A percentile compares a stretch with the other conserved stretches of the same genome.
Conservation (phyloP, 2,329 filamentous ascomycete species). For the Fusarium xyrophilum region DNA sequence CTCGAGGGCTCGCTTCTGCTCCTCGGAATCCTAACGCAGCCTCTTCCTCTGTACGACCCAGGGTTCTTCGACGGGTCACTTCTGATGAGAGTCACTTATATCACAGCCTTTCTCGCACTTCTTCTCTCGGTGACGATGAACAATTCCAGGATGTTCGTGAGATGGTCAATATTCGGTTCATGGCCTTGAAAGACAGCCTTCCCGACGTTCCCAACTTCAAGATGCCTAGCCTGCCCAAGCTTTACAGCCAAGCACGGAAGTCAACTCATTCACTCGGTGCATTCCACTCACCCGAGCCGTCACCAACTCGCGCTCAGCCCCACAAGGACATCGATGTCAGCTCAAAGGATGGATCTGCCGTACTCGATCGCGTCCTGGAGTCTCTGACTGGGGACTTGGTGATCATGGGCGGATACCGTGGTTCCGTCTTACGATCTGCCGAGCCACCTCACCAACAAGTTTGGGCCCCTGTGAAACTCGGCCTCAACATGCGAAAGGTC, state of each 20-base stretch:
- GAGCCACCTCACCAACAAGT: slow-evolving; percentile 83
- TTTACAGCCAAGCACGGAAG: slow-evolving; percentile 48
- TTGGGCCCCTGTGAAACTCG: slow-evolving; percentile 94
- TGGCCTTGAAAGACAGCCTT: slow-evolving; percentile 87
- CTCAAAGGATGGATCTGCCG: slow-evolving; percentile 37
- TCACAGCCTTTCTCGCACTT: slow-evolving; percentile 76
- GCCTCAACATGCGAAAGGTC: slow-evolving; percentile 88
- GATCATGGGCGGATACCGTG: slow-evolving; percentile 87
- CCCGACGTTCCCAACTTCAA: slow-evolving; percentile 81
- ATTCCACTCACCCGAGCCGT: slow-evolving; percentile 40
- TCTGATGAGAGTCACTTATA: slow-evolving; percentile 79
- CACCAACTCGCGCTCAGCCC: slow-evolving; percentile 38
- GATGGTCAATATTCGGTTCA: slow-evolving; percentile 86
- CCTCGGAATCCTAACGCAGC: background rate
- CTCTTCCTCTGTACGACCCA: slow-evolving; percentile 33
- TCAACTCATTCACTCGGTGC: slow-evolving; percentile 45
- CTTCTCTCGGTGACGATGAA: slow-evolving; percentile 83
- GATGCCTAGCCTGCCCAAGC: slow-evolving; percentile 67
- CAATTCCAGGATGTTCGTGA: slow-evolving; percentile 81
- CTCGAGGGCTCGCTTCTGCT: slow-evolving; percentile 5
- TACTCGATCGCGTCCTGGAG: slow-evolving; percentile 65
- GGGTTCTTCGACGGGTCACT: slow-evolving; percentile 45
- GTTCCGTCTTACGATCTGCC: slow-evolving; percentile 85
- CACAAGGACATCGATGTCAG: slow-evolving; percentile 18
- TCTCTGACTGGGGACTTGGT: slow-evolving; percentile 84